Conservation (phyloP, 1,139 yeast genomes). For the Sugiyamaella neomexicana region DNA sequence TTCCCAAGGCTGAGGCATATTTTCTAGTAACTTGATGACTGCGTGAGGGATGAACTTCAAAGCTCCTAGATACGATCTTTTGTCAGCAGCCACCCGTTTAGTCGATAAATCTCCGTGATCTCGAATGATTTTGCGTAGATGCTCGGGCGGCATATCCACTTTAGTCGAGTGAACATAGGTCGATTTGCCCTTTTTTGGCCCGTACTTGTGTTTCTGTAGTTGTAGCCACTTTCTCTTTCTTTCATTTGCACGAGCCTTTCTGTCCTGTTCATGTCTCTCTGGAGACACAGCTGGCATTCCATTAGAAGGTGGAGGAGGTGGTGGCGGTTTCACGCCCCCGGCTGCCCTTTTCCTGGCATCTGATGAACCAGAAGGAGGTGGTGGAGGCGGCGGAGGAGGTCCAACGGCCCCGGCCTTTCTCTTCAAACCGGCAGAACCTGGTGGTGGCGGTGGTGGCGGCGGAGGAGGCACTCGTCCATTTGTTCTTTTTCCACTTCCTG, state of each 20-base stretch:
- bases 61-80: constrained; percentile 86
- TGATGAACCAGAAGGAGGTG: constrained; percentile 23
- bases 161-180: constrained; percentile 59
- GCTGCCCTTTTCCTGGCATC: not conserved
- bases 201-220: constrained; percentile 57
- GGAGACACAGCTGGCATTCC: constrained; percentile 23
- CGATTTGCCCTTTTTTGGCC: constrained; percentile 40
- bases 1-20: constrained; percentile 99
- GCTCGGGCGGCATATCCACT: constrained; percentile 93
- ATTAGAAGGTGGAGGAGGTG: constrained; percentile 34
- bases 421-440: not conserved
- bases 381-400: constrained; percentile 23
- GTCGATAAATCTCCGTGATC: constrained; percentile 88
- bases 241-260: constrained; percentile 36
- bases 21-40: constrained; percentile 79
- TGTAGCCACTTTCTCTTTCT: constrained; percentile 65
- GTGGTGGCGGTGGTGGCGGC: constrained; percentile 13
- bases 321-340: constrained; percentile 21
- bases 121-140: constrained; percentile 76
- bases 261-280: constrained; percentile 11
- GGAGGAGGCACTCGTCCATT: constrained; percentile 12
- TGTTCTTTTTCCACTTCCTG: not conserved
- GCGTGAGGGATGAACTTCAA: constrained; percentile 97
- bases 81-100: constrained; percentile 79
- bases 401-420: constrained; percentile 3